phyloP scores from a whole-genome alignment of 805 yeast genomes.

The Kodamaea laetipori region DNA sequence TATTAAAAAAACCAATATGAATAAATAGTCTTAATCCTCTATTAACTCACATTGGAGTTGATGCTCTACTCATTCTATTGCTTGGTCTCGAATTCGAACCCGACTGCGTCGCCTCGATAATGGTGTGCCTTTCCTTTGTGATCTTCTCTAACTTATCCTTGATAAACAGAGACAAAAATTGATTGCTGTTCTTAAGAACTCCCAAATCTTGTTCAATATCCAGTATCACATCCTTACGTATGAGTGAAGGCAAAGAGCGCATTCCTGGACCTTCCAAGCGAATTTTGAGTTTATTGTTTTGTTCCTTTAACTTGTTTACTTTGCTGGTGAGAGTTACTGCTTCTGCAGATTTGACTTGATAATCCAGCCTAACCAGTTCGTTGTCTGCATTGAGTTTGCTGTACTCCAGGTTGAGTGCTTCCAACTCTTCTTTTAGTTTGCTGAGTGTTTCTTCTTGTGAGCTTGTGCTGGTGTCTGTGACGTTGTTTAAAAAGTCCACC shows the following conservation, averaged over 20 bases:
- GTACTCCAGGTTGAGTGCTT: slow-evolving; percentile 27
- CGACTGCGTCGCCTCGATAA: slow-evolving; percentile 30
- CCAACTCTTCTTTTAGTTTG: slow-evolving; percentile 30
- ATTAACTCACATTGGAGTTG: slow-evolving; percentile 34
- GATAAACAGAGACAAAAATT: slow-evolving; percentile 30
- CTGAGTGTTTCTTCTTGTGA: slow-evolving; percentile 25
- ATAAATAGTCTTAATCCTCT: too few relatives aligned
- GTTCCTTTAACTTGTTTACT: slow-evolving; percentile 23
- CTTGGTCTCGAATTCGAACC: slow-evolving; percentile 36
- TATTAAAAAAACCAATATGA: too few relatives aligned
- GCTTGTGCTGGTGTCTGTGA: slow-evolving; percentile 3
- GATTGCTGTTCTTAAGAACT: slow-evolving; percentile 29
- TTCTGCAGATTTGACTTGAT: slow-evolving; percentile 36
- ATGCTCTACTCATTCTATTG: slow-evolving; percentile 41
- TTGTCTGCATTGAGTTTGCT: slow-evolving; percentile 29
- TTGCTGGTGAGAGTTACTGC: slow-evolving; percentile 33
- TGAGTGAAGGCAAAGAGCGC: slow-evolving; percentile 35
- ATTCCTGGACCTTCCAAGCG: slow-evolving; percentile 39
- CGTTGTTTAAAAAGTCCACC: slow-evolving; percentile 8
- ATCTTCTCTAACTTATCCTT: slow-evolving; percentile 37
- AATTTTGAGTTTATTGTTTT: slow-evolving; percentile 19
- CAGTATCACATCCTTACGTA: slow-evolving; percentile 35
- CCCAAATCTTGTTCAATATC: slow-evolving; percentile 29
- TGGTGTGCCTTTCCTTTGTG: slow-evolving; percentile 34
- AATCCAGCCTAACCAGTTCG: slow-evolving; percentile 30